phyloP scores from a whole-genome alignment of 139 green algal genomes.

The Trebouxia sp. region DNA sequence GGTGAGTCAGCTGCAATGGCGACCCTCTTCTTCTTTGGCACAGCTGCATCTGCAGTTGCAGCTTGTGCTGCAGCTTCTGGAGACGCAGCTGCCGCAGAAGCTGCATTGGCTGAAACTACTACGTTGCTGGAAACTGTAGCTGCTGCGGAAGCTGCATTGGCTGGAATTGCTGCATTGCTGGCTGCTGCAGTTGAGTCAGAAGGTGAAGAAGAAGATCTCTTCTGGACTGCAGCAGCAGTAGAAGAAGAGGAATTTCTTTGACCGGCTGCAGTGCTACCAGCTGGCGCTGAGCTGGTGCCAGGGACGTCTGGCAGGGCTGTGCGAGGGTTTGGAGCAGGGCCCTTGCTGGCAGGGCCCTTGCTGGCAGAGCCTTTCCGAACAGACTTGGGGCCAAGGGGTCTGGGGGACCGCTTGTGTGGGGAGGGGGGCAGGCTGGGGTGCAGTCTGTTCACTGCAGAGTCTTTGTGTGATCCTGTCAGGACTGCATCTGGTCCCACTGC shows the following conservation, averaged over 20 bases:
- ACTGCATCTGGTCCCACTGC: conserved; percentile 14
- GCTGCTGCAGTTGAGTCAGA: too few relatives aligned
- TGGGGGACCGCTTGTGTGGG: neutral
- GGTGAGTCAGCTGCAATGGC: neutral
- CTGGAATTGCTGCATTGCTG: neutral
- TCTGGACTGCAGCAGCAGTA: too few relatives aligned
- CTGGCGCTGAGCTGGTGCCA: neutral
- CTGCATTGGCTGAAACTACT: neutral
- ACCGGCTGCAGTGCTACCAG: conserved; percentile 1
- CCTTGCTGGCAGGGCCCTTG: too few relatives aligned
- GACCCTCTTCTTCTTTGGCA: neutral
- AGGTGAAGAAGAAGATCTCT: too few relatives aligned
- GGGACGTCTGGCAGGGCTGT: neutral
- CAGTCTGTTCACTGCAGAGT: neutral
- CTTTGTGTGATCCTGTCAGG: conserved; percentile 4
- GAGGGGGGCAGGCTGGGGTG: neutral
- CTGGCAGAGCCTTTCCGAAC: neutral
- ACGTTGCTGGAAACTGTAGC: neutral
- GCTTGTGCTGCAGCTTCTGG: neutral
- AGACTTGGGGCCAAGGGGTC: neutral
- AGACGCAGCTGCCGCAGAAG: neutral
- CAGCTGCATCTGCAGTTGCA: neutral
- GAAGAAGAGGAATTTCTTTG: neutral
- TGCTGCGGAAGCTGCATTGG: too few relatives aligned
- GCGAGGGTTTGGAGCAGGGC: neutral